Evolutionary conservation across 495 filamentous ascomycete genomes (phyloP).

Genomic region (Extremus antarcticus): DNA sequence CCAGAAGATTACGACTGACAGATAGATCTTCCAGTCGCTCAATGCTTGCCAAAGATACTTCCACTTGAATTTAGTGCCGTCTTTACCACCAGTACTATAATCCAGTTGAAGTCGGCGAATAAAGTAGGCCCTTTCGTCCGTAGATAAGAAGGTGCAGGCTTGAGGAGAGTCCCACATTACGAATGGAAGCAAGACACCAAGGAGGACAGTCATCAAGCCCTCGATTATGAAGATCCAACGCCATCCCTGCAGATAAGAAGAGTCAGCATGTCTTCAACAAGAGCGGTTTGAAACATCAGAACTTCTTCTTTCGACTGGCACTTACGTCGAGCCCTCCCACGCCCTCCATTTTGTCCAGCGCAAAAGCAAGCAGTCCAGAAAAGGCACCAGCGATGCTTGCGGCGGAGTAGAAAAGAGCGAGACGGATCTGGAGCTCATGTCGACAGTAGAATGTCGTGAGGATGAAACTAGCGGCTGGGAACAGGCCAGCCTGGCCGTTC

Average conservation of each 20-base stretch:
- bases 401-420: slow-evolving; percentile 60
- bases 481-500: slow-evolving; percentile 53
- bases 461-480: slow-evolving; percentile 59
- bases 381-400: slow-evolving; percentile 58
- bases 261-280: background rate
- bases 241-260: background rate
- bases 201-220: slow-evolving; percentile 45
- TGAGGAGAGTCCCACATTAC: slow-evolving; percentile 57
- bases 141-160: slow-evolving; percentile 43
- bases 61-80: background rate
- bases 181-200: slow-evolving; percentile 50
- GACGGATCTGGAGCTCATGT: slow-evolving; percentile 52
- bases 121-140: slow-evolving; percentile 19
- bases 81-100: background rate
- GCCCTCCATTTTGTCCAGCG: slow-evolving; percentile 58
- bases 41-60: slow-evolving; percentile 46
- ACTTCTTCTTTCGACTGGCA: too few relatives aligned
- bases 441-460: slow-evolving; percentile 18
- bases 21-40: slow-evolving; percentile 63
- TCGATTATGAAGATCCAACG: slow-evolving; percentile 52
- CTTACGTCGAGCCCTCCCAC: slow-evolving; percentile 45
- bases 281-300: too few relatives aligned
- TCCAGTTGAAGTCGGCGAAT: background rate
- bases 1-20: slow-evolving; percentile 52
- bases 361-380: slow-evolving; percentile 57